These are phyloP conservation scores for Lojkania enalia DNA, from an alignment of 2,329 filamentous ascomycete genomes.

Conservation along the genomic window DNA sequence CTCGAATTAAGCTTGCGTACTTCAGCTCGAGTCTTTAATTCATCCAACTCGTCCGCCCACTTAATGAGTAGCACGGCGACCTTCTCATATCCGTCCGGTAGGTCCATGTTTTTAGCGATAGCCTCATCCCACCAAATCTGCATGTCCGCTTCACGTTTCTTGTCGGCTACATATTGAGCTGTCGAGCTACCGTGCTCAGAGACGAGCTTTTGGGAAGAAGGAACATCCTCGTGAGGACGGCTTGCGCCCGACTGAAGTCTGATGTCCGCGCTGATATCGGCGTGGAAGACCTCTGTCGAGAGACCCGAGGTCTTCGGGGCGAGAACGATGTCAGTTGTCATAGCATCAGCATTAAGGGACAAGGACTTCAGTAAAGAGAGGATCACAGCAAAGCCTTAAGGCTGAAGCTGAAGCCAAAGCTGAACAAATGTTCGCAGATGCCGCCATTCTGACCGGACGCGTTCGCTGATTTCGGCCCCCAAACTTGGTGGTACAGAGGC, in stretches of 20 bases:
- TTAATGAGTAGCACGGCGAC: conserved; percentile 44
- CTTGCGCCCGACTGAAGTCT: too few relatives aligned
- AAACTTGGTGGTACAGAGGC: conserved; percentile 20
- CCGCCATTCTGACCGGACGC: conserved; percentile 15
- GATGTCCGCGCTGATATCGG: conserved; percentile 22
- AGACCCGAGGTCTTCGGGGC: conserved; percentile 15
- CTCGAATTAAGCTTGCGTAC: conserved; percentile 19
- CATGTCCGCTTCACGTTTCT: conserved; percentile 28
- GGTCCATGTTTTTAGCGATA: conserved; percentile 31
- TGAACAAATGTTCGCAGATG: conserved; percentile 21
- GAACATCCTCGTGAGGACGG: conserved; percentile 22
- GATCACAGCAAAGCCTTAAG: conserved; percentile 23
- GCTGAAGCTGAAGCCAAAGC: too few relatives aligned
- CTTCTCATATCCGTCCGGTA: conserved; percentile 37
- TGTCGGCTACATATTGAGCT: conserved; percentile 19
- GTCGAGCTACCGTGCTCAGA: not conserved
- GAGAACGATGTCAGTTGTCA: conserved; percentile 20
- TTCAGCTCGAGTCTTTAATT: conserved; percentile 39
- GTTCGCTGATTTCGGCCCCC: conserved; percentile 31
- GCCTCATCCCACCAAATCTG: conserved; percentile 40
- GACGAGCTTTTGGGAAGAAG: not conserved
- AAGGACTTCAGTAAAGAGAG: not conserved
- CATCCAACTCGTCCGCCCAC: conserved; percentile 41
- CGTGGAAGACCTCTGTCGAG: conserved; percentile 28
- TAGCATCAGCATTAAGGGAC: conserved; percentile 8